Percentiles rank a stretch among this genome's conserved stretches.
Conservation (phyloP, 75 land plant genomes). For the Gnetum montanum region DNA sequence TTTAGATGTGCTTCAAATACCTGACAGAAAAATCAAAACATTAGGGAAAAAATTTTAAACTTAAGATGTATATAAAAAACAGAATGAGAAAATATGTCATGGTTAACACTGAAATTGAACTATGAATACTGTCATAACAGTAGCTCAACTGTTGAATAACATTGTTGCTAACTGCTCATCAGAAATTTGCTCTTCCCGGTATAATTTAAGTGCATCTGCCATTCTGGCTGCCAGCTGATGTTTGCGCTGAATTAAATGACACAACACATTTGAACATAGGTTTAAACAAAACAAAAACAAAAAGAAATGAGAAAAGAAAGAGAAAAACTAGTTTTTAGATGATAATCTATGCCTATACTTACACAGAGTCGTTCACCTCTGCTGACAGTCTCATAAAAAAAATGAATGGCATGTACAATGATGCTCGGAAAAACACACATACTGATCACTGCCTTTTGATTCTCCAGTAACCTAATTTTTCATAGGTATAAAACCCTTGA, state of each 20-base stretch:
- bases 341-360: slow-evolving; percentile 19
- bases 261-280: neutral
- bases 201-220: slow-evolving; percentile 52
- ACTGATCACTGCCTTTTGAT: slow-evolving; percentile 64
- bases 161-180: slow-evolving; percentile 76
- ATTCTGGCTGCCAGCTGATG: slow-evolving; percentile 95
- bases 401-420: slow-evolving; percentile 89
- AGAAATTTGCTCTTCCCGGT: slow-evolving; percentile 48
- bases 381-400: slow-evolving; percentile 81
- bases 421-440: slow-evolving; percentile 69
- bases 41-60: too few species aligned
- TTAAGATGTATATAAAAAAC: too few species aligned
- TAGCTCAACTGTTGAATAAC: slow-evolving; percentile 47
- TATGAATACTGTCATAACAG: too few species aligned
- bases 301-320: neutral
- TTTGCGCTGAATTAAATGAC: slow-evolving; percentile 57
- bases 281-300: neutral
- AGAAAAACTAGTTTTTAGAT: neutral
- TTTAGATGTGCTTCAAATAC: too few species aligned
- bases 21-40: too few species aligned
- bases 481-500: too few species aligned
- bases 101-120: too few species aligned
- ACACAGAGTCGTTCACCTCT: slow-evolving; percentile 88
- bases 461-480: slow-evolving; percentile 74
- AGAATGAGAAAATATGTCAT: too few species aligned